phyloP scores from a whole-genome alignment of 345 rosid species.

The Euphorbia lathyris region DNA sequence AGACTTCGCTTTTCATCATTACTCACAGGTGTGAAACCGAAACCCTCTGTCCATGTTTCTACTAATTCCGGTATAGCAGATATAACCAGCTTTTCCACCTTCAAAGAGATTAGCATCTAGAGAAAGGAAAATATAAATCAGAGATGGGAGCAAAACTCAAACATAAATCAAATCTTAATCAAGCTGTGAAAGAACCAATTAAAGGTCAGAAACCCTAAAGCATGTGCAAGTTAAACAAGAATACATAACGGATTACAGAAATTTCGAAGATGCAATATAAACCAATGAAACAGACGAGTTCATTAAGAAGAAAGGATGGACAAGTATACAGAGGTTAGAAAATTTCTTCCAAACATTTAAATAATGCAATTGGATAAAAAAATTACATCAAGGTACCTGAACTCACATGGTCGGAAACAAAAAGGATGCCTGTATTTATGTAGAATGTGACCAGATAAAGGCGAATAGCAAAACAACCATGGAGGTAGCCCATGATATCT shows the following conservation, averaged over 20 bases:
- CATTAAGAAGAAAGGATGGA: not conserved
- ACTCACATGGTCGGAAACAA: not conserved
- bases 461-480: not conserved
- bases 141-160: not conserved
- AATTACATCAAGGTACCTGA: not conserved
- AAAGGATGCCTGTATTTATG: not conserved
- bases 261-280: not conserved
- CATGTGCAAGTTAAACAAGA: not conserved
- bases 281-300: not conserved
- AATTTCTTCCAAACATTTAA: not conserved
- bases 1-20: conserved; percentile 54
- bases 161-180: not conserved
- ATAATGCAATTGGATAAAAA: not conserved
- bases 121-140: conserved; percentile 1
- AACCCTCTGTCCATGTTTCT: conserved; percentile 85
- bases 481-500: not conserved
- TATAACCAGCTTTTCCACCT: conserved; percentile 82
- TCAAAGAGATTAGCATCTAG: conserved; percentile 68
- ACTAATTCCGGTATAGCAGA: conserved; percentile 81
- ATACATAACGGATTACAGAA: not conserved
- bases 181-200: not conserved
- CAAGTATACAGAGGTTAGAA: not conserved
- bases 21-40: conserved; percentile 64
- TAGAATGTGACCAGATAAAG: not conserved
- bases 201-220: not conserved